A percentile compares a stretch with the other conserved stretches of the same genome.
phyloP scores from a whole-genome alignment of 305 asterid species.

The Salvia sclarea region DNA sequence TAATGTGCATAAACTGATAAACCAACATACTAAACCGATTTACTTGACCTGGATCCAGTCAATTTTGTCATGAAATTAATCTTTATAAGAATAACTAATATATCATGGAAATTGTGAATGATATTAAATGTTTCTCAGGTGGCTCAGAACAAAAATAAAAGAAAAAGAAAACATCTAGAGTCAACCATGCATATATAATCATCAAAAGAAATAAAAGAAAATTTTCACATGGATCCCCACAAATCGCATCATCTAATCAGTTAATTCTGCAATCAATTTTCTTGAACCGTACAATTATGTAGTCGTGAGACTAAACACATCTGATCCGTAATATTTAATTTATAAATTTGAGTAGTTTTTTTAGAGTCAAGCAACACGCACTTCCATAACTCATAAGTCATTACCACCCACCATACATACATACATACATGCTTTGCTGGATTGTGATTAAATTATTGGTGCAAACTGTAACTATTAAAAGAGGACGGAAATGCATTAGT shows the following conservation, averaged over 20 bases:
- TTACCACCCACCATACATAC: background rate
- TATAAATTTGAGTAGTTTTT: background rate
- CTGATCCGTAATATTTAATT: background rate
- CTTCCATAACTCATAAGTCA: background rate
- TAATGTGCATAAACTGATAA: too few relatives aligned
- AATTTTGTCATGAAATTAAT: background rate
- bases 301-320: background rate
- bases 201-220: background rate
- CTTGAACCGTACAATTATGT: conserved; percentile 2
- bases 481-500: too few relatives aligned
- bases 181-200: background rate
- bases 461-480: too few relatives aligned
- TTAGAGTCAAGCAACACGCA: background rate
- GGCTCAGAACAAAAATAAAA: background rate
- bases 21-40: background rate
- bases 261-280: background rate
- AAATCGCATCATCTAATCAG: background rate
- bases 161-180: background rate
- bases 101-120: background rate
- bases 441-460: too few relatives aligned
- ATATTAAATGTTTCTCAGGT: background rate
- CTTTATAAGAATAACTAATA: background rate
- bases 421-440: too few relatives aligned
- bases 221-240: conserved; percentile 3
- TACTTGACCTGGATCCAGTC: background rate